These are phyloP conservation scores for Sugiyamaella floridensis DNA, from an alignment of 805 yeast genomes.

Conservation along the genomic window DNA sequence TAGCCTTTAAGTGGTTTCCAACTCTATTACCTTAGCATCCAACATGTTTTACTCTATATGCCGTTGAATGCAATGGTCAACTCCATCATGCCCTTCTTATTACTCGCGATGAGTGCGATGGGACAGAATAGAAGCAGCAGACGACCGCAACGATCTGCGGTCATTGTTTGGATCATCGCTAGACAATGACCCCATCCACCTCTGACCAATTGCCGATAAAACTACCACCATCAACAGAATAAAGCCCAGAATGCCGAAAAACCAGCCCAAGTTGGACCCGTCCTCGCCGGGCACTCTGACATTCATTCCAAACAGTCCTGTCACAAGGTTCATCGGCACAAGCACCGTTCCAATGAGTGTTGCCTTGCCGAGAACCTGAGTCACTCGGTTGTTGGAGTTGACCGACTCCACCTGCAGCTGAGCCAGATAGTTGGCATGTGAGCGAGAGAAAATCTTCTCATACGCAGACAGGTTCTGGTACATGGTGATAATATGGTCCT, in stretches of 20 bases:
- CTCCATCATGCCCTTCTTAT: not conserved
- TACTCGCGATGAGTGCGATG: constrained; percentile 3
- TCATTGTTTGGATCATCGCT: not conserved
- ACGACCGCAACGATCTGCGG: constrained; percentile 1
- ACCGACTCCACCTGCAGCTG: constrained; percentile 91
- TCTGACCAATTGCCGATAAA: constrained; percentile 36
- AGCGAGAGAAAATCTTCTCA: constrained; percentile 87
- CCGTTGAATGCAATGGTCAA: too few relatives aligned
- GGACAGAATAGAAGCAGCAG: constrained; percentile 12
- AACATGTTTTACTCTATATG: too few relatives aligned
- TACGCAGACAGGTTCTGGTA: constrained; percentile 81
- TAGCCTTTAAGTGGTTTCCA: too few relatives aligned
- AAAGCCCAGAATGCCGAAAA: constrained; percentile 57
- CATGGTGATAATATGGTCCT: constrained; percentile 96
- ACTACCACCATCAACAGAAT: constrained; percentile 37
- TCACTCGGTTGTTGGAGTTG: constrained; percentile 74
- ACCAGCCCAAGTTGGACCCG: constrained; percentile 48
- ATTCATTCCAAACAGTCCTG: constrained; percentile 96
- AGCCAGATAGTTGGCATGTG: constrained; percentile 88
- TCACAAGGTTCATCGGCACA: constrained; percentile 81
- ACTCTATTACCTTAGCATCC: too few relatives aligned
- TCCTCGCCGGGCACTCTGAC: constrained; percentile 74
- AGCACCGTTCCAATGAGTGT: constrained; percentile 85
- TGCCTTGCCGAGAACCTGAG: constrained; percentile 81
- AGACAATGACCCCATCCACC: constrained; percentile 16